Evolutionary conservation across 2,329 filamentous ascomycete species (phyloP), one percentile per base, ranked within the genome.

Genomic region (Periconia sp.): DNA sequence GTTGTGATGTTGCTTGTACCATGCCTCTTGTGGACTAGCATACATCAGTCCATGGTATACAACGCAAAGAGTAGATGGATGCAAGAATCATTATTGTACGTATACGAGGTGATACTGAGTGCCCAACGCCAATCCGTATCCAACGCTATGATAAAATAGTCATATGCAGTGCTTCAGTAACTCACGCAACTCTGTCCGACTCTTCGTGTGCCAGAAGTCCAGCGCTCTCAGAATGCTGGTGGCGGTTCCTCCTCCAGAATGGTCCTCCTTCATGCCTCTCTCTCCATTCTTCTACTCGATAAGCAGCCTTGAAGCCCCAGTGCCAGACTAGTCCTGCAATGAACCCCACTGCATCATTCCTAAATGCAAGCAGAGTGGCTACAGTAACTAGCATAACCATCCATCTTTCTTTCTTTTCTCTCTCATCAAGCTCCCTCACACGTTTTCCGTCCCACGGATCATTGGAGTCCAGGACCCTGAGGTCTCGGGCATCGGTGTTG

Each of bases 301-400:
- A 51, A 15, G 59, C 65, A 35, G 28, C 48, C 23, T 46, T 52
- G 26, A 91, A 88, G 0, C 83, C 82, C 71, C 80, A 86, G 69
- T 92, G 84, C 66, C 90, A 95, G 3, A 88, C 66, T 77, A 95
- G 81, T 0, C 92, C 92, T 0, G 87, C 89, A 11, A 88, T 47
- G 59, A 96, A 96, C 0, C 92, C 92, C 5, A 96, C 81, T 0
- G 86, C 91, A 70, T 95, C 92, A 62, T 96, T 97, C 67, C 84
- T 87, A 60, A 95, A 96, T 0, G 89, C 90, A 36, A 97, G 70
- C 40, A 95, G 79, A 3, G 87, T 81, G 0, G 88, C 91, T 7
- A 89, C 84, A 0, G 92, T 97, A 49, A 92, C 86, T 45, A 96
- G 78, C 91, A 96, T 95, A 0, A 96, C 86, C 16, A 84, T 88